Percentiles rank a stretch among this genome's conserved stretches.
Conservation (phyloP, 768 basidiomycete genomes). For the Gymnopilus junonius region DNA sequence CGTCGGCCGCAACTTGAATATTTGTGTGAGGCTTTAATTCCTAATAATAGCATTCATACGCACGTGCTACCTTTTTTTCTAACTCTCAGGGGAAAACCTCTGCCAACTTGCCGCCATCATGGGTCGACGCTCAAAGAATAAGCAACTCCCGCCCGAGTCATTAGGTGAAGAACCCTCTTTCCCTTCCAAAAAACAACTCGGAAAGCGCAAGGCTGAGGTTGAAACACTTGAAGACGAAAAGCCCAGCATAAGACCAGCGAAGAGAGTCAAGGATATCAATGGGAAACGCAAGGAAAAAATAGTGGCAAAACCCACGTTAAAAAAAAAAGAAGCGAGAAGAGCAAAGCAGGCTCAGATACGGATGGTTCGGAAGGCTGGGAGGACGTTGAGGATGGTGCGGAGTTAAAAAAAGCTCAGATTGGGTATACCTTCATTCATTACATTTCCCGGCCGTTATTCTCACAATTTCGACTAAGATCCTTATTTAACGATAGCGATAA, state of each 20-base stretch:
- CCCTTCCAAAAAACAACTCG: conserved; percentile 57
- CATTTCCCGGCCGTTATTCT: conserved; percentile 4
- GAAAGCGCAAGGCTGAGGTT: conserved; percentile 72
- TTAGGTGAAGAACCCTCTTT: conserved; percentile 45
- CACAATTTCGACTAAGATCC: conserved; percentile 34
- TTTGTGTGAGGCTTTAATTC: not conserved
- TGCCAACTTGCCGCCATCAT: conserved; percentile 46
- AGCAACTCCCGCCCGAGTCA: conserved; percentile 74
- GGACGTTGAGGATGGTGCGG: conserved; percentile 55
- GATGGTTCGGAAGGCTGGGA: conserved; percentile 63
- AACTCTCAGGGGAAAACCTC: not conserved
- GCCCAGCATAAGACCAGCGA: conserved; percentile 39
- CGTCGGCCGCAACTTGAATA: not conserved
- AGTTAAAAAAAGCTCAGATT: conserved; percentile 44
- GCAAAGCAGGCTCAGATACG: conserved; percentile 24
- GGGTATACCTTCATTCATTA: conserved; percentile 33
- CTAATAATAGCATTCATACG: conserved; percentile 2
- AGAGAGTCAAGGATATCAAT: conserved; percentile 49
- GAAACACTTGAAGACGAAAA: conserved; percentile 38
- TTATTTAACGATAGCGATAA: conserved; percentile 53
- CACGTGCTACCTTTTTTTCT: conserved; percentile 11
- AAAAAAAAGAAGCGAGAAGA: conserved; percentile 19
- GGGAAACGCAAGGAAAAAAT: conserved; percentile 41
- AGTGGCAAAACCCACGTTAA: conserved; percentile 20
- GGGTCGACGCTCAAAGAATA: conserved; percentile 87